Evolutionary conservation across 768 basidiomycete genomes (phyloP), one percentile per base, ranked within the genome.

Genomic region (Leccinum longicurvipes): DNA sequence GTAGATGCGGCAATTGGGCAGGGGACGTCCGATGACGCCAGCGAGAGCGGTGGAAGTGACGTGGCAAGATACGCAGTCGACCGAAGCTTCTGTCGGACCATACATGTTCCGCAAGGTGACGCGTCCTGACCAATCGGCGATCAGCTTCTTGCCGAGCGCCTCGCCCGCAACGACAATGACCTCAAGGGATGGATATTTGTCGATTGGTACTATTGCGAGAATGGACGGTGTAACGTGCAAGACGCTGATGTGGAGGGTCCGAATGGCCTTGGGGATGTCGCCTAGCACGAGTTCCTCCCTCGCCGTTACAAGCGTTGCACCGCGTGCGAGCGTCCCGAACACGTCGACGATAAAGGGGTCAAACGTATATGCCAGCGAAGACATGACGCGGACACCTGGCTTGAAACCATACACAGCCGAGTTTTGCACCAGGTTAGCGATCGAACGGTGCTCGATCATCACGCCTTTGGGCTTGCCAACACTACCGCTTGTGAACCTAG

Each of bases 91-190:
- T 6, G 70, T 72, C 11, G 70, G 70, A n/a, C 70, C 70, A 44
- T 73, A 73, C 65, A 67, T 70, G 56, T 72, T 72, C 39, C 63
- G 68, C 32, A 72, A 44, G 25, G 54, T 62, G 49, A 73, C 66
- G 3, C 45, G 61, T 31, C 55, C 54, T 2, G 62, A 65, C 67
- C 65, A 70, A 27, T 65, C 62, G 46, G 63, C 54, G n/a, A 64
- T 58, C 9, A 64, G 50, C 23, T 64, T 64, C 47, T 58, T 64
- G n/a, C 63, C 56, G 8, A 64, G 63, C 9, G 63, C 63, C 46
- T 63, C 63, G 15, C 63, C 63, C 1, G 63, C 63, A 19, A 72
- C 65, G 12, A 72, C 65, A 21, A 72, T 47, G 9, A 66, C 69
- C 23, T 64, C 49, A 9, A 72, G 62, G 27, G 50, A 57, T n/a